Evolutionary conservation across 345 rosid genomes (phyloP), one percentile per base, ranked within the genome.

Genomic region (Geranium brycei): DNA sequence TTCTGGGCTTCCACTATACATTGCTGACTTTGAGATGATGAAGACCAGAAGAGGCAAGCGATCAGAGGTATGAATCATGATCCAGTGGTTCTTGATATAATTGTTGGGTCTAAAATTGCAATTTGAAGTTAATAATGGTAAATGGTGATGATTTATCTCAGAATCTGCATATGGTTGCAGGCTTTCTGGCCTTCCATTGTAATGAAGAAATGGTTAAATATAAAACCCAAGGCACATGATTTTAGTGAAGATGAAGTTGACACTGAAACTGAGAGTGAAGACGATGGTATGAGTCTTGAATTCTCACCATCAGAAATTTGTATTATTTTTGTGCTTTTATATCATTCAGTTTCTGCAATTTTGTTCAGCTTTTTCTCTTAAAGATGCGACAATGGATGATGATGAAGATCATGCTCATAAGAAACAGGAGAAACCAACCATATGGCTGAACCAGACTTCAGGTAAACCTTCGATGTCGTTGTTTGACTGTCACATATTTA

Each of bases 151-250:
- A 62, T 55, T 40, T 65, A 66, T 64, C 13, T 1, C 28, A 23
- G 28, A 23, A 23, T 23, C 28, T 23, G 28, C 28, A 23, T 23
- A 23, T 23, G 28, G 28, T 68, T 73, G 73, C 80, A 95, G 95
- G 82, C 78, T 19, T 95, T 90, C 71, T 88, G 96, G 96, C 96
- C 96, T 58, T 93, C 97, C 53, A 72, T 85, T 78, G 88, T 95
- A 66, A 84, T 95, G 96, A 95, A 91, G 82, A 95, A 91, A 73
- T 95, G 99, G 99, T 51, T 95, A 19, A 95, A 95, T 70, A 88
- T 88, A 71, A 83, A 83, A 77, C 99, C 97, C 0, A 80, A 81
- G 80, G 80, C 70, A 17, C 67, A 73, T 62, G 99, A 95, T 68
- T 95, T 95, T 74, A 95, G 99, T 31, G 99, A 88, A 72, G 99